Evolutionary conservation across 305 asterid genomes (phyloP).

Genomic region (Fraxinus platypoda): DNA sequence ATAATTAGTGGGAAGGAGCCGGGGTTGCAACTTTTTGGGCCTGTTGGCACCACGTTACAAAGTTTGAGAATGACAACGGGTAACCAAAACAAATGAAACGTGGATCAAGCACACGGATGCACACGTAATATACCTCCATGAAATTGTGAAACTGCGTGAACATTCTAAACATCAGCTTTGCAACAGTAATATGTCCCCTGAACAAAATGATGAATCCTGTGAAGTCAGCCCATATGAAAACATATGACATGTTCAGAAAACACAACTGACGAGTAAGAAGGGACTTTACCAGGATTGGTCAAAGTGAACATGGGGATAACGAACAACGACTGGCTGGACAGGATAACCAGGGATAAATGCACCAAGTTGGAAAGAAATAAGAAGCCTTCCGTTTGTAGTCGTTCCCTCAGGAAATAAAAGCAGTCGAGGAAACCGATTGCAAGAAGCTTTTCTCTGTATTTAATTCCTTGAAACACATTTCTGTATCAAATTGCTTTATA

Average conservation of each 20-base stretch:
- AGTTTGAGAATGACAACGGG: not conserved
- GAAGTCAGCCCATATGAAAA: slow-evolving; percentile 15
- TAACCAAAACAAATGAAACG: not conserved
- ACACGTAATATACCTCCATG: slow-evolving; percentile 71
- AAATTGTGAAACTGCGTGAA: slow-evolving; percentile 94
- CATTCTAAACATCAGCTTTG: slow-evolving; percentile 90
- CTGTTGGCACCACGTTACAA: slow-evolving; percentile 3
- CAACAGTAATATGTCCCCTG: slow-evolving; percentile 82
- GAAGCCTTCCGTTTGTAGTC: slow-evolving; percentile 84
- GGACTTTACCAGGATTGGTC: slow-evolving; percentile 89
- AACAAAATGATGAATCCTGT: slow-evolving; percentile 18
- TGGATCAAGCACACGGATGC: not conserved
- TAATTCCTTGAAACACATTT: slow-evolving; percentile 79
- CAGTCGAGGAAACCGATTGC: slow-evolving; percentile 78
- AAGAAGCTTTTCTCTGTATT: slow-evolving; percentile 98
- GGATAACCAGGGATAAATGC: slow-evolving; percentile 96
- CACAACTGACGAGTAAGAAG: slow-evolving; percentile 15
- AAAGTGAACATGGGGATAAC: slow-evolving; percentile 92
- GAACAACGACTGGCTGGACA: slow-evolving; percentile 87
- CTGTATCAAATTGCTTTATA: slow-evolving; percentile 96
- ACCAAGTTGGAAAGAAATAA: slow-evolving; percentile 92
- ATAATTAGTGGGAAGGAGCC: not conserved
- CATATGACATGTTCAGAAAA: slow-evolving; percentile 3
- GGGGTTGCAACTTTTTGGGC: not conserved
- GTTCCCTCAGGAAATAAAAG: slow-evolving; percentile 99